phyloP scores from a whole-genome alignment of 2,329 filamentous ascomycete genomes.

The Nannizziopsis arthrosporioides region DNA sequence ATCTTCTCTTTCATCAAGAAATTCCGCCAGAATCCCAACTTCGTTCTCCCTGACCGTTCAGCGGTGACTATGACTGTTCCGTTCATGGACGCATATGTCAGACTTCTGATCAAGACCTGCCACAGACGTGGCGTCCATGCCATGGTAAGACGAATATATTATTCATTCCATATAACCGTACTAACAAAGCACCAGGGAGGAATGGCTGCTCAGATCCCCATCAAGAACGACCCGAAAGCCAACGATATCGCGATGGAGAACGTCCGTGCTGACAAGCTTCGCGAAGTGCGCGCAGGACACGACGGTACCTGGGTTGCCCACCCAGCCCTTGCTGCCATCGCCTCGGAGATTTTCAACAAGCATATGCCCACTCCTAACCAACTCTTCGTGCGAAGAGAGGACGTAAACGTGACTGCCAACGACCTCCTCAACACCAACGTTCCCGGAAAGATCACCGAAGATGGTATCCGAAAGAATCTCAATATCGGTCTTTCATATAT shows the following conservation, averaged over 20 bases:
- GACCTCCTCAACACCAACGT: constrained; percentile 98
- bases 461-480: constrained; percentile 92
- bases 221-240: constrained; percentile 83
- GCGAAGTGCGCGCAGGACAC: constrained; percentile 88
- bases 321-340: constrained; percentile 78
- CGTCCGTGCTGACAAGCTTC: constrained; percentile 88
- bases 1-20: constrained; percentile 99
- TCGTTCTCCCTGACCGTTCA: constrained; percentile 83
- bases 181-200: constrained; percentile 44
- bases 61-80: constrained; percentile 94
- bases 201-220: constrained; percentile 97
- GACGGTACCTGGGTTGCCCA: constrained; percentile 98
- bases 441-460: constrained; percentile 81
- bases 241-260: constrained; percentile 92
- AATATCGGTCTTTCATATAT: constrained; percentile 96
- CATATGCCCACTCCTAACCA: constrained; percentile 99
- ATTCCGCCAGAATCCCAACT: constrained; percentile 88
- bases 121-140: constrained; percentile 94
- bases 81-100: constrained; percentile 97
- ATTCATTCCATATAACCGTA: not conserved
- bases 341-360: constrained; percentile 89
- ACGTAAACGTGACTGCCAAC: constrained; percentile 72
- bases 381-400: constrained; percentile 78
- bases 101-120: constrained; percentile 95
- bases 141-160: constrained; percentile 47